Evolutionary conservation across 495 filamentous ascomycete species (phyloP).

Genomic region (Penicillium flavigenum): DNA sequence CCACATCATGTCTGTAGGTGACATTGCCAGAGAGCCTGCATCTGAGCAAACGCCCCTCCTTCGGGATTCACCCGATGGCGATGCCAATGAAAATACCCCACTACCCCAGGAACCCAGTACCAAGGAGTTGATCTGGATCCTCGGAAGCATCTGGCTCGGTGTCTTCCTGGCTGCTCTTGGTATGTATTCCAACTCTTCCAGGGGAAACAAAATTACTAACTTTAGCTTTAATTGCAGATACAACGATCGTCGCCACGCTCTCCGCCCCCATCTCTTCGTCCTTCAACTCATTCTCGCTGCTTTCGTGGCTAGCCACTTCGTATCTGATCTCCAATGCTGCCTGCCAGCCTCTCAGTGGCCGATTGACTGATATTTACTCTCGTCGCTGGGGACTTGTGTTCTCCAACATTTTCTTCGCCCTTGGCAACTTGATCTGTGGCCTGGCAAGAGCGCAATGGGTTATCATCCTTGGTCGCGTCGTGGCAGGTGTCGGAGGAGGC

Average conservation of each 20-base stretch:
- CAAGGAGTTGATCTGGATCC: slow-evolving; percentile 42
- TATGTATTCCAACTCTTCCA: slow-evolving; percentile 22
- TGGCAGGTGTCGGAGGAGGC: slow-evolving; percentile 84
- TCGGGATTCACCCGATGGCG: slow-evolving; percentile 23
- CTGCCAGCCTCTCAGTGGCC: slow-evolving; percentile 79
- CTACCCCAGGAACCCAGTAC: slow-evolving; percentile 43
- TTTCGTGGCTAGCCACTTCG: slow-evolving; percentile 88
- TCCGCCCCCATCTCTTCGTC: slow-evolving; percentile 81
- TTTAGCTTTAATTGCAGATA: slow-evolving; percentile 47
- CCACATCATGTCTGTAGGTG: slow-evolving; percentile 25
- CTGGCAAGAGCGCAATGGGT: slow-evolving; percentile 64
- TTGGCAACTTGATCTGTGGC: slow-evolving; percentile 84
- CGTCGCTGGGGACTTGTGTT: slow-evolving; percentile 74
- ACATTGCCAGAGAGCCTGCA: slow-evolving; percentile 18
- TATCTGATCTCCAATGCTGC: slow-evolving; percentile 92
- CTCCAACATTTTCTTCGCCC: slow-evolving; percentile 76
- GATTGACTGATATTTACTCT: slow-evolving; percentile 85
- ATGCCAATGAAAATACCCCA: slow-evolving; percentile 22
- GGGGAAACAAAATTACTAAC: background rate
- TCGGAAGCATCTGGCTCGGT: slow-evolving; percentile 64
- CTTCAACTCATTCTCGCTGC: slow-evolving; percentile 77
- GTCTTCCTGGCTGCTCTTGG: slow-evolving; percentile 79
- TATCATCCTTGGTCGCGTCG: slow-evolving; percentile 76
- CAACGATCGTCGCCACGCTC: slow-evolving; percentile 82
- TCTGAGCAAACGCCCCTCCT: slow-evolving; percentile 47